Percentiles rank a stretch among this genome's conserved stretches.
These are phyloP conservation scores for Apiospora koreana DNA, from an alignment of 2,329 filamentous ascomycete genomes.

Conservation along the genomic window DNA sequence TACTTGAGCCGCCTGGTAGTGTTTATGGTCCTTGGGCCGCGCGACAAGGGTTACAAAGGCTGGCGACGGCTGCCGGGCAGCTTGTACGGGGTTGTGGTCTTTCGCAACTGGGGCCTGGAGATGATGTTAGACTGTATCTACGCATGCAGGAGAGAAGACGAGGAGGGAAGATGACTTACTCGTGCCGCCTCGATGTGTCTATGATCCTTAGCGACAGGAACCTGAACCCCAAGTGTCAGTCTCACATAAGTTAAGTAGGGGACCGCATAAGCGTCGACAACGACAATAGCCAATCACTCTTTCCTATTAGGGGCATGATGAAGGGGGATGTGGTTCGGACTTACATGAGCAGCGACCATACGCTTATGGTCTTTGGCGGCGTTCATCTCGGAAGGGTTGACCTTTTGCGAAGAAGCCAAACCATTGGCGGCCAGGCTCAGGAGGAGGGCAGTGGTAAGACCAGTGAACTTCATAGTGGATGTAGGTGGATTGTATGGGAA, in stretches of 20 bases:
- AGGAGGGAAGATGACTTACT: neutral
- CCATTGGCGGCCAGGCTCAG: neutral
- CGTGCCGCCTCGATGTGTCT: neutral
- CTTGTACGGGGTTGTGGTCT: neutral
- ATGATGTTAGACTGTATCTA: neutral
- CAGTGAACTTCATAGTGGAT: neutral
- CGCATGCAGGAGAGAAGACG: no score
- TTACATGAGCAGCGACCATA: neutral
- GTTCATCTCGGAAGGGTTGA: neutral
- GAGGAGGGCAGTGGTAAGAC: neutral
- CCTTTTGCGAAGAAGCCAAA: neutral
- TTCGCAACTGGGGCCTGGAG: neutral
- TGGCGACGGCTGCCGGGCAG: neutral
- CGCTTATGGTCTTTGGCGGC: neutral
- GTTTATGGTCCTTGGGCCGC: neutral
- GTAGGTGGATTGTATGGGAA: neutral
- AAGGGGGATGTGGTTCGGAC: neutral
- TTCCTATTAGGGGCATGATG: neutral
- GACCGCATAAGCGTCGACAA: no score
- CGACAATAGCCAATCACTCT: no score
- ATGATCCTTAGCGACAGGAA: neutral
- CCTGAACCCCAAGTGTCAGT: neutral
- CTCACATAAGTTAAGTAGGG: neutral
- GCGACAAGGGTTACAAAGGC: neutral
- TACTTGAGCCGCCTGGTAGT: neutral